Conservation (phyloP, 495 filamentous ascomycete genomes). For the Niebla homalea region DNA sequence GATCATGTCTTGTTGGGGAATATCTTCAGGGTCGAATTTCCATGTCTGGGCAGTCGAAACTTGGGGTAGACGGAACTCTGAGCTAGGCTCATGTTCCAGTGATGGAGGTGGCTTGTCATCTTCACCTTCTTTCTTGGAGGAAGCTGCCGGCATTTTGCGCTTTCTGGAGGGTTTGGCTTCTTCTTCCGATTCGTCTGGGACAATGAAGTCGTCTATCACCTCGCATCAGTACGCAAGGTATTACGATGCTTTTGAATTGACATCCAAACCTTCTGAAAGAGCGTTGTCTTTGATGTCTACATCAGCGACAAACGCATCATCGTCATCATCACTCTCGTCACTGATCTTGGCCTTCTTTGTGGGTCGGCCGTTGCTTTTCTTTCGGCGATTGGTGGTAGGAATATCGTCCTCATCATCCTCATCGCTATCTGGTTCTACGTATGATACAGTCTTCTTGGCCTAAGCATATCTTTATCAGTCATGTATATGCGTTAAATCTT, state of each 20-base stretch:
- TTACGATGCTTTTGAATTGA: background rate
- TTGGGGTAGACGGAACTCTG: conserved; percentile 38
- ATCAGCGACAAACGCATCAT: conserved; percentile 47
- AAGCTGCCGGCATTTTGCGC: conserved; percentile 48
- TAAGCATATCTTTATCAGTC: conserved; percentile 5
- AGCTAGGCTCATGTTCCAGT: background rate
- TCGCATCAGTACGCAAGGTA: background rate
- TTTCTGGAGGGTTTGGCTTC: conserved; percentile 55
- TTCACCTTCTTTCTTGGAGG: conserved; percentile 33
- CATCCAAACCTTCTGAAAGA: conserved; percentile 31
- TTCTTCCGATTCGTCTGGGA: conserved; percentile 68
- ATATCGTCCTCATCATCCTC: conserved; percentile 43
- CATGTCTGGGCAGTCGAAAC: conserved; percentile 71
- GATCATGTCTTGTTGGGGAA: conserved; percentile 33
- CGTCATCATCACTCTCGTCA: conserved; percentile 51
- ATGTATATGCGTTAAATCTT: conserved; percentile 7
- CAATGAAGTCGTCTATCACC: conserved; percentile 58
- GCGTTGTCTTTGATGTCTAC: conserved; percentile 43
- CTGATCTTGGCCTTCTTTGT: conserved; percentile 40
- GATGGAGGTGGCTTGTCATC: conserved; percentile 38
- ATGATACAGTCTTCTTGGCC: conserved; percentile 35
- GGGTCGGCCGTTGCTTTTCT: conserved; percentile 21
- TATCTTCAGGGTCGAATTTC: conserved; percentile 70
- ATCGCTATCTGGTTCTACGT: conserved; percentile 32
- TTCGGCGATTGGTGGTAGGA: conserved; percentile 30